Base-by-base conservation (phyloP, 495 filamentous ascomycete genomes). In the Penicillium dipodomyicola region DNA sequence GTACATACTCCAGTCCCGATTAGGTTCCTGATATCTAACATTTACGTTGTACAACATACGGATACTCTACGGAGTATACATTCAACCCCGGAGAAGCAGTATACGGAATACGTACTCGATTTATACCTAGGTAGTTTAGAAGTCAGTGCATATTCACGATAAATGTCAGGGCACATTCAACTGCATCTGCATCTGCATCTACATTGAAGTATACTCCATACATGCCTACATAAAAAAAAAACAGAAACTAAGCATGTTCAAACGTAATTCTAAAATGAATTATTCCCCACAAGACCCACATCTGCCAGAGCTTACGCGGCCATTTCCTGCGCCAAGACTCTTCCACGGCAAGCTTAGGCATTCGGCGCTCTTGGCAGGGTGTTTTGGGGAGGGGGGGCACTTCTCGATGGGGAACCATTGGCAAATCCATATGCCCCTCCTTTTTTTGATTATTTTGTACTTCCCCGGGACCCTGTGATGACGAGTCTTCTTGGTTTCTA, bases 291-390 rank as follows among this genome's bases (percentile, higher is more conserved):
- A 46, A 27, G 32, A 22, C 5, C 52, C 44, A 56, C 56, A 47
- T 42, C 64, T 66, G 63, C 63, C 57, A 55, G 55, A 68, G 65
- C 65, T 68, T 37, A 68, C 65, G 65, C 63, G 65, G 63, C 65
- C 63, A 64, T 52, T 41, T 63, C 52, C 53, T 61, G 53, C 27
- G 65, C 65, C 65, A 68, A 68, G 65, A 14, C 23, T 37, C 41
- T 32, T 43, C 41, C 59, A 59, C 60, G 43, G 57, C 57, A 63
- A 68, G 65, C 65, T 68, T 68, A 68, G 65, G 65, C 61, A 68
- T 66, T 64, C 63, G 54, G 59, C 59, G 65, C 45, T 35, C 61
- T 68, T 68, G 65, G 63, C 63, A 58, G 20, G 5, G 30, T 17
- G n/a, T 33, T 10, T 29, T 6, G 12, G 14, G 12, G 14, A n/a